Evolutionary conservation across 2,329 filamentous ascomycete species (phyloP).

Genomic region (Ceratocystis destructans): DNA sequence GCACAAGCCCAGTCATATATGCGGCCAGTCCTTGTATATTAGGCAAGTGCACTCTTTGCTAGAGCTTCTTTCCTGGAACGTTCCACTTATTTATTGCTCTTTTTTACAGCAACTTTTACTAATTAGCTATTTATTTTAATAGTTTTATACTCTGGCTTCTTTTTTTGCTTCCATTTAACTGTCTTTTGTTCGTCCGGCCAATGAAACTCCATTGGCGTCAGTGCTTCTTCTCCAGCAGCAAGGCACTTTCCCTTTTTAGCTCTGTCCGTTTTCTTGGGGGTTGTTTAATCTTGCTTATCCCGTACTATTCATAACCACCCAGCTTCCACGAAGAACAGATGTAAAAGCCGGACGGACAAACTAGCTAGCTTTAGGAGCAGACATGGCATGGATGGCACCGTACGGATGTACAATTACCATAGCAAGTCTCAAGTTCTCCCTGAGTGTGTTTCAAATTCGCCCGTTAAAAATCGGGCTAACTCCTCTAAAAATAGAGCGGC

Average conservation of each 20-base stretch:
- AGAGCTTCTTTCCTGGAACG: too few relatives aligned
- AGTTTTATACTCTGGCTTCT: not conserved
- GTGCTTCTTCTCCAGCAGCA: not conserved
- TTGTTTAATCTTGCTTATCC: not conserved
- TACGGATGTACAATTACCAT: not conserved
- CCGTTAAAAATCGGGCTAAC: not conserved
- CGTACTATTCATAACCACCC: too few relatives aligned
- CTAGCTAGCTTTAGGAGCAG: not conserved
- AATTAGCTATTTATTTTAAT: not conserved
- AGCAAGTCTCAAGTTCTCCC: not conserved
- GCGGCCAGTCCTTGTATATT: not conserved
- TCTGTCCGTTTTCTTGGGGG: not conserved
- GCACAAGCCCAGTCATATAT: slow-evolving; percentile 11
- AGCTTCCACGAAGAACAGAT: too few relatives aligned
- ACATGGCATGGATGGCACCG: not conserved
- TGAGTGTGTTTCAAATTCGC: not conserved
- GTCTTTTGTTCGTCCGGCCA: not conserved
- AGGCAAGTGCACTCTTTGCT: not conserved
- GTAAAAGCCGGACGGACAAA: too few relatives aligned
- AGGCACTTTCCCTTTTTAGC: not conserved
- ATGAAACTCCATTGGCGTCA: not conserved
- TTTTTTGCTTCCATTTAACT: not conserved
- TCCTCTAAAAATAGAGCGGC: slow-evolving; percentile 1
- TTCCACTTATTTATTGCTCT: too few relatives aligned
- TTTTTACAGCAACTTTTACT: too few relatives aligned